Evolutionary conservation across 1,284 basidiomycete genomes (phyloP), one percentile per base, ranked within the genome.

Genomic region (Moniliophthora roreri): DNA sequence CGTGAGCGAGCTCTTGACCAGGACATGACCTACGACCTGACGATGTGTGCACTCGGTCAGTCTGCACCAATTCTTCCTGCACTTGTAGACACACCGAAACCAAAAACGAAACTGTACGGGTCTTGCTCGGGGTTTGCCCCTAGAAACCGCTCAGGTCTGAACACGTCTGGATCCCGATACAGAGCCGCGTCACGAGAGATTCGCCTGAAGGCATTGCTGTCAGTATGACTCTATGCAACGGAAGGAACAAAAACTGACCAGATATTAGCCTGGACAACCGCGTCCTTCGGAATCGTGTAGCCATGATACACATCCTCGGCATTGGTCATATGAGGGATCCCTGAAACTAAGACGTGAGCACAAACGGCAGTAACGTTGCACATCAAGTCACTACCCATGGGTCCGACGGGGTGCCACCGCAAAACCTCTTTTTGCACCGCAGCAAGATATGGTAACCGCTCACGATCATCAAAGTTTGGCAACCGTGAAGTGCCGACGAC

Each of bases 381-480:
- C 9, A 3, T 11, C 23, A 56, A 37, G 48, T 40, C 18, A 36
- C 23, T 38, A 50, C 54, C 40, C 28, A 52, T 16, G 5, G 54
- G 54, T 15, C 48, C 32, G 8, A 51, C 45, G 10, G 47, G 49
- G 24, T 56, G 48, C 67, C 66, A 69, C 15, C 68, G 54, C 45
- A 68, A 42, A 2, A 63, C 58, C 55, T 73, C 71, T 34, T 65
- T 60, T 2, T 67, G 55, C 6, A 66, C 48, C 1, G 67, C 65
- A 26, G 63, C 56, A 24, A 69, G 55, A 53, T 68, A 70, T 0
- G 65, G 62, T 15, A 71, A 45, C 4, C 47, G 52, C 4, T 53
- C 48, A 20, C 64, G 46, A 39, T 73, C 70, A 4, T 58, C 57
- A 28, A 70, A 64, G 18, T 54, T 58, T 0, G 70, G 70, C 1